Evolutionary conservation across 805 yeast species (phyloP), one percentile per base, ranked within the genome.

Genomic region (Kazachstania taianensis): DNA sequence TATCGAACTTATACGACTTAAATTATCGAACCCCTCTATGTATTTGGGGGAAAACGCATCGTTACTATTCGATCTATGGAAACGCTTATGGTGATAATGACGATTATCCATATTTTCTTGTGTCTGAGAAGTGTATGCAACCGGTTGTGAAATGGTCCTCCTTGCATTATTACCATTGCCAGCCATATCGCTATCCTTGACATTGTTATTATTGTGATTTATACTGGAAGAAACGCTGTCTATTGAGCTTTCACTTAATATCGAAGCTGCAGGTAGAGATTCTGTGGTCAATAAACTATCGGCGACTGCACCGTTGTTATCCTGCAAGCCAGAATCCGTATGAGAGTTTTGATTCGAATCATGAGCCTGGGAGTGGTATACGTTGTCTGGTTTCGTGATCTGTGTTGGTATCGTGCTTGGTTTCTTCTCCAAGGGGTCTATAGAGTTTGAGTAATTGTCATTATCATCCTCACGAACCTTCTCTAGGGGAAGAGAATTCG

Each of bases 101-200:
- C 19, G 28, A 17, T 32, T 27, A 20, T 28, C 18, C 28, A n/a
- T 28, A 20, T 24, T 33, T 20, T 27, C 28, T 10, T 27, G 15
- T 12, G 30, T 20, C 24, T 28, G 37, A 10, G 35, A 33, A 1
- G 55, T 51, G 26, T 42, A 52, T 17, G 56, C 55, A 5, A 49
- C 37, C 9, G 52, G 53, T 37, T 45, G 53, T 20, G 48, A 45
- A 26, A 34, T 19, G 5, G 46, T 45, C 16, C 46, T 37, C 19
- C 43, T 37, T 9, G 44, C 31, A 3, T 22, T 16, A 16, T 38
- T 31, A 8, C 22, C 32, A 9, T 20, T 23, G 12, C 28, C 20
- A 13, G 12, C 8, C 30, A 5, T 20, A 26, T 10, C 41, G n/a
- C n/a, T n/a, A n/a, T n/a, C n/a, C n/a, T n/a, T n/a, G n/a, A n/a